phyloP scores from a whole-genome alignment of 495 filamentous ascomycete species.

The Lasiosphaeria ovina region DNA sequence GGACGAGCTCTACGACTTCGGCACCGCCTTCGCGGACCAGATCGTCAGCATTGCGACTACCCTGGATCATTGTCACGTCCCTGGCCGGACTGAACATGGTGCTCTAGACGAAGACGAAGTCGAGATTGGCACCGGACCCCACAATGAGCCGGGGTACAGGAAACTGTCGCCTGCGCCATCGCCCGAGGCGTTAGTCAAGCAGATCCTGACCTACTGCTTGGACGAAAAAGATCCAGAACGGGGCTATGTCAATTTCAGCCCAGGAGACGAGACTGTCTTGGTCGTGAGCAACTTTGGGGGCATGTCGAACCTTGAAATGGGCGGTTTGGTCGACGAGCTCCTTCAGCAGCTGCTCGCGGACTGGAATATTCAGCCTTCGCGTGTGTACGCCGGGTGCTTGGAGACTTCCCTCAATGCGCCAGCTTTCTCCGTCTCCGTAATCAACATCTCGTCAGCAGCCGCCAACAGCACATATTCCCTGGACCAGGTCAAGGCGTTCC shows the following conservation, averaged over 20 bases:
- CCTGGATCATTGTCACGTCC: conserved; percentile 63
- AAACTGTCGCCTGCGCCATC: conserved; percentile 55
- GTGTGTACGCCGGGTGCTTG: conserved; percentile 46
- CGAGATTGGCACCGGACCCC: conserved; percentile 60
- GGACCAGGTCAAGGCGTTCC: conserved; percentile 51
- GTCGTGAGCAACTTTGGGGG: conserved; percentile 64
- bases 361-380: conserved; percentile 43
- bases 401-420: conserved; percentile 63
- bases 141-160: conserved; percentile 60
- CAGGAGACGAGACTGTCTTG: conserved; percentile 53
- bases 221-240: conserved; percentile 55
- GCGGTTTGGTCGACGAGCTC: conserved; percentile 53
- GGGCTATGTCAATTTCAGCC: conserved; percentile 56
- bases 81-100: conserved; percentile 55
- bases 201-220: conserved; percentile 53
- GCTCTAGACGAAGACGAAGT: conserved; percentile 46
- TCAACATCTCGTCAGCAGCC: conserved; percentile 54
- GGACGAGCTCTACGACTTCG: conserved; percentile 56
- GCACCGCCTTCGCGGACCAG: conserved; percentile 51
- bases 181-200: conserved; percentile 51
- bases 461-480: conserved; percentile 40
- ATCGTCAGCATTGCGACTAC: conserved; percentile 60
- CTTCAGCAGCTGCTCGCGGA: conserved; percentile 45
- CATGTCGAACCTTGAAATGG: conserved; percentile 60
- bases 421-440: conserved; percentile 59